Evolutionary conservation across 371 early-diverging fungal species (phyloP).

Genomic region (Lichtheimia hyalospora): DNA sequence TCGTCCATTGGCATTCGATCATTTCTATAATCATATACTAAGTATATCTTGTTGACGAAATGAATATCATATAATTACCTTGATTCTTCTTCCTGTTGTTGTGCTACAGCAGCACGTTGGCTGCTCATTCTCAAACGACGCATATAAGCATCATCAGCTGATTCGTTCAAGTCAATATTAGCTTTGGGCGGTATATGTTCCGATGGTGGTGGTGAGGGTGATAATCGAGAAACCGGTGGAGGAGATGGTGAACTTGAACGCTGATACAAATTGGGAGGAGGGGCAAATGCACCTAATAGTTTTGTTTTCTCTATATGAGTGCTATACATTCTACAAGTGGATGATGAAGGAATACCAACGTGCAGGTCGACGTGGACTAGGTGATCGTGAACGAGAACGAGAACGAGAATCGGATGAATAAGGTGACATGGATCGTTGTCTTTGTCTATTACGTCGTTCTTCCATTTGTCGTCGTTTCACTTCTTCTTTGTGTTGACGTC

Average conservation of each 20-base stretch:
- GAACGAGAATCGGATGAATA: conserved; percentile 22
- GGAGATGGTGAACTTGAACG: conserved; percentile 10
- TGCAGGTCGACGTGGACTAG: conserved; percentile 16
- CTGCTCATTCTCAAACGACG: conserved; percentile 44
- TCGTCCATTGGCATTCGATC: neutral
- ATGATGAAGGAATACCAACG: conserved; percentile 5
- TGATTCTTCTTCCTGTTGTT: neutral
- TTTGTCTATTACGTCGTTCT: conserved; percentile 8
- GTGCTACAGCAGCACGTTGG: neutral
- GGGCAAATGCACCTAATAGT: conserved; percentile 29
- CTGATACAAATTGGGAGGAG: conserved; percentile 22
- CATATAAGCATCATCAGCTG: conserved; percentile 75
- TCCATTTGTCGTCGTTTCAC: conserved; percentile 18
- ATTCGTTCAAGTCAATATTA: conserved; percentile 40
- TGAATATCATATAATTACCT: neutral
- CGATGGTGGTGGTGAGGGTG: conserved; percentile 11
- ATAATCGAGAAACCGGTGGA: conserved; percentile 3
- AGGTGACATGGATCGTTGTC: conserved; percentile 20
- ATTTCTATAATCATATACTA: neutral
- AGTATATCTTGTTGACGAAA: neutral
- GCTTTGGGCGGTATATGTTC: neutral
- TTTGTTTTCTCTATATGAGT: neutral
- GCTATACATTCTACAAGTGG: neutral
- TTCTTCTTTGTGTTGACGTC: conserved; percentile 31
- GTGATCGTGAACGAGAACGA: conserved; percentile 11